Evolutionary conservation across 495 filamentous ascomycete genomes (phyloP).

Genomic region (Durotheca rogersii): DNA sequence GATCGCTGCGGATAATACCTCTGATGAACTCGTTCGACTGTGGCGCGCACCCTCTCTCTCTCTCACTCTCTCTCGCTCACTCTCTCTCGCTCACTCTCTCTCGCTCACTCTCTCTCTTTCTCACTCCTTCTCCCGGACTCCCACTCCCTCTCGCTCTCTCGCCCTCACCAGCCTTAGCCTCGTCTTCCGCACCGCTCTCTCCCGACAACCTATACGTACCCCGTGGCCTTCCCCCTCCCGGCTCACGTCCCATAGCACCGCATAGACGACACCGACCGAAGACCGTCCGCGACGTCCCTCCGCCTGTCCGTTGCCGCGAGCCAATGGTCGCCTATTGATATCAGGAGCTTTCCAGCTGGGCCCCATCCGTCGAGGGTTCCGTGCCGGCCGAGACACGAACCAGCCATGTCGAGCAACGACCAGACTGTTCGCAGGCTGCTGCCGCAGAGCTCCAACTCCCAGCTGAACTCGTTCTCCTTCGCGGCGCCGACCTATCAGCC

Average conservation of each 20-base stretch:
- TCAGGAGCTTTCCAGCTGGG: constrained; percentile 16
- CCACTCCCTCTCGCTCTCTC: too few relatives aligned
- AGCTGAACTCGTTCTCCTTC: constrained; percentile 61
- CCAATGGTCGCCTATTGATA: constrained; percentile 25
- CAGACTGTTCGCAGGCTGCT: constrained; percentile 54
- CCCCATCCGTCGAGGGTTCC: constrained; percentile 19
- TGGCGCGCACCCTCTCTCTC: constrained; percentile 3
- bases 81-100: neutral
- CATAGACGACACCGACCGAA: constrained; percentile 12
- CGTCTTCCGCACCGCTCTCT: too few relatives aligned
- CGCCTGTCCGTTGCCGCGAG: constrained; percentile 2
- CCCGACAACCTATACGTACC: too few relatives aligned
- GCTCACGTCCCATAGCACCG: neutral
- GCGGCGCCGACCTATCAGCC: constrained; percentile 56
- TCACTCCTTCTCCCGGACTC: too few relatives aligned
- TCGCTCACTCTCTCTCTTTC: neutral
- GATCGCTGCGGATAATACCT: neutral
- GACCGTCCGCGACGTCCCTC: constrained; percentile 1
- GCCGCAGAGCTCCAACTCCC: constrained; percentile 53
- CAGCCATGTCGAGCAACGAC: constrained; percentile 56
- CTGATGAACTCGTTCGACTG: constrained; percentile 11
- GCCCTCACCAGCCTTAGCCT: too few relatives aligned
- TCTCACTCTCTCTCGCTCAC: neutral
- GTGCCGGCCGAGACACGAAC: constrained; percentile 25
- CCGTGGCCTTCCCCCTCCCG: too few relatives aligned